A percentile compares a stretch with the other conserved stretches of the same genome.
Conservation (phyloP, 148 eudicot genomes). For the Nyssa sinensis region DNA sequence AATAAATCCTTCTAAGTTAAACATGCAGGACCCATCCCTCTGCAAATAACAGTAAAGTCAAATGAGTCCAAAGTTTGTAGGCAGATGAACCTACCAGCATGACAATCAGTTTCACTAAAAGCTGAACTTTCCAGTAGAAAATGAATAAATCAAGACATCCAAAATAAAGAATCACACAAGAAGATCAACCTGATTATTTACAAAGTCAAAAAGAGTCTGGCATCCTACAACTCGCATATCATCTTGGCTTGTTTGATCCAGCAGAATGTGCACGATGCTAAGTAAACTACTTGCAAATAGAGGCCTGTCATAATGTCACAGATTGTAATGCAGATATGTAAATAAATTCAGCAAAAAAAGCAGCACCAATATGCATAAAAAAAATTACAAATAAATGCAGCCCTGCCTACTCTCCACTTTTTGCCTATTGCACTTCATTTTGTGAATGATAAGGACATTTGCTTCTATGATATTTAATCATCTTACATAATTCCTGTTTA, state of each 20-base stretch:
- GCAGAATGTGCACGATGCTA: slow-evolving; percentile 74
- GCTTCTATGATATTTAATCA: too few relatives aligned
- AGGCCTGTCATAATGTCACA: slow-evolving; percentile 58
- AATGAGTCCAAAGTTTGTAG: slow-evolving; percentile 10
- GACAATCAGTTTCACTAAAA: too few relatives aligned
- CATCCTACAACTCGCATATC: slow-evolving; percentile 79
- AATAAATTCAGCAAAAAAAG: background rate
- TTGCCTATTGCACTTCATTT: too few relatives aligned
- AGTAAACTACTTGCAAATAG: slow-evolving; percentile 84
- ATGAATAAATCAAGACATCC: background rate
- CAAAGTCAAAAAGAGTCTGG: slow-evolving; percentile 71
- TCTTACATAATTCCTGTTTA: too few relatives aligned
- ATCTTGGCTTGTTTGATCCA: slow-evolving; percentile 82
- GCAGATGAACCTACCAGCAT: background rate
- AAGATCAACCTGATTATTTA: slow-evolving; percentile 67
- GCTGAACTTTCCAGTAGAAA: too few relatives aligned
- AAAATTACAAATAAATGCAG: background rate
- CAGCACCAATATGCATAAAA: background rate
- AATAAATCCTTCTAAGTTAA: slow-evolving; percentile 78
- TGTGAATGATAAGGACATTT: too few relatives aligned
- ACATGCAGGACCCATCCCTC: slow-evolving; percentile 85
- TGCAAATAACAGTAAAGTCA: slow-evolving; percentile 35
- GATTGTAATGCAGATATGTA: background rate
- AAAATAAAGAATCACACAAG: background rate
- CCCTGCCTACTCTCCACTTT: background rate